A percentile compares a stretch with the other conserved stretches of the same genome.
Evolutionary conservation across 2,329 filamentous ascomycete genomes (phyloP).

Genomic region (Endocalyx cinctus): DNA sequence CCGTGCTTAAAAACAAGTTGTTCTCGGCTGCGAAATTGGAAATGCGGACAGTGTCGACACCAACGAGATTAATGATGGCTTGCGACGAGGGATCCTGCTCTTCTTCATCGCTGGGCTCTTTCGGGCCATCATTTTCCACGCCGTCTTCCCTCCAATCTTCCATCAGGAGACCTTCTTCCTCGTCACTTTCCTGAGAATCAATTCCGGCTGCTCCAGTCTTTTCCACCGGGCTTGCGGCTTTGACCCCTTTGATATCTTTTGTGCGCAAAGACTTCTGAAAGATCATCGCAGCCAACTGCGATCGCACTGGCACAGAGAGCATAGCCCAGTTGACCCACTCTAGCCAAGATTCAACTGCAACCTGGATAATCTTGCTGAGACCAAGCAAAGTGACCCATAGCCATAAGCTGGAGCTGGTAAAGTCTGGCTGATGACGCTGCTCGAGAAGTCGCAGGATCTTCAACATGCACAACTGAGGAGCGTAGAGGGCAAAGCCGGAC

Average conservation of each 20-base stretch:
- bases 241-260: slow-evolving; percentile 68
- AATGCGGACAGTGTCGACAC: slow-evolving; percentile 68
- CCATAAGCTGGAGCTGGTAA: too few species aligned
- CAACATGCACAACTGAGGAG: too few species aligned
- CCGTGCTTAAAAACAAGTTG: slow-evolving; percentile 57
- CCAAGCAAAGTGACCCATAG: slow-evolving; percentile 64
- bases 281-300: slow-evolving; percentile 66
- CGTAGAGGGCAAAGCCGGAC: too few species aligned
- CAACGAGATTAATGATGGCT: slow-evolving; percentile 71
- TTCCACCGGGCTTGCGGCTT: slow-evolving; percentile 29
- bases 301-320: slow-evolving; percentile 61
- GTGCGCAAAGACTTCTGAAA: slow-evolving; percentile 74
- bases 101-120: too few species aligned
- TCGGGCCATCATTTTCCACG: too few species aligned
- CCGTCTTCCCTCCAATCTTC: too few species aligned
- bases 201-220: slow-evolving; percentile 25
- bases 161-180: too few species aligned
- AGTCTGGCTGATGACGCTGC: too few species aligned
- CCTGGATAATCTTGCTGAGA: slow-evolving; percentile 50
- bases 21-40: slow-evolving; percentile 65
- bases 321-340: slow-evolving; percentile 63
- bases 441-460: too few species aligned
- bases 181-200: slow-evolving; percentile 27
- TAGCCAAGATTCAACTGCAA: slow-evolving; percentile 60
- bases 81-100: slow-evolving; percentile 52